These are phyloP conservation scores for Hansenula sp. DNA, from an alignment of 1,139 yeast species.

Conservation along the genomic window DNA sequence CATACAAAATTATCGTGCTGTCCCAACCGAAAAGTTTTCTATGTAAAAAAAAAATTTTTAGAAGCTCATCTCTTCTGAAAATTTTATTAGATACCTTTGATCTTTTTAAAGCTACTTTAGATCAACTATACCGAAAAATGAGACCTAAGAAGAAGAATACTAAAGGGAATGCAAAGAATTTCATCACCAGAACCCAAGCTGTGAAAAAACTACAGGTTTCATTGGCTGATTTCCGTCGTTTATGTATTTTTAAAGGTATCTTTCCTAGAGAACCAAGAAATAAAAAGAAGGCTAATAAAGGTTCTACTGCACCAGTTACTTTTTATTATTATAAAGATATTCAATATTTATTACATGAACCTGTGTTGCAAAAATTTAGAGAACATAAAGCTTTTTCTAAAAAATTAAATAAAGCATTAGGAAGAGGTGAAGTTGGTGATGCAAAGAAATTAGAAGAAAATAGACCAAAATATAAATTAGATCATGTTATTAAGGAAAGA, in stretches of 20 bases:
- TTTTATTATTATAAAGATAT: constrained; percentile 93
- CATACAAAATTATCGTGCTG: no score
- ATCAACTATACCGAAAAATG: not conserved
- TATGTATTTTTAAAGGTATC: constrained; percentile 95
- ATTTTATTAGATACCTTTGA: not conserved
- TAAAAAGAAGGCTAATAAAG: constrained; percentile 95
- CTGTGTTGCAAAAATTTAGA: constrained; percentile 85
- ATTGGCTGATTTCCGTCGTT: constrained; percentile 95
- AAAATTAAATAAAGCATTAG: constrained; percentile 84
- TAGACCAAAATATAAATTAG: constrained; percentile 82
- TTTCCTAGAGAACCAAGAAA: constrained; percentile 96
- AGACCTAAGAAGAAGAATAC: constrained; percentile 76
- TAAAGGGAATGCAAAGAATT: constrained; percentile 88
- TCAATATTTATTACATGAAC: constrained; percentile 93
- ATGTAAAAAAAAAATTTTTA: not conserved
- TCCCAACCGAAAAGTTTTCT: not conserved
- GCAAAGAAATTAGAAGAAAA: constrained; percentile 82
- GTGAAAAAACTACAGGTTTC: constrained; percentile 89
- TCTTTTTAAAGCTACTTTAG: not conserved
- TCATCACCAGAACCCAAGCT: constrained; percentile 93
- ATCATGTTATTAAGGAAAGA: constrained; percentile 88
- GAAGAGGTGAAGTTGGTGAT: constrained; percentile 85
- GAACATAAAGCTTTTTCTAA: constrained; percentile 94
- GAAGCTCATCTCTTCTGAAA: constrained; percentile 1
- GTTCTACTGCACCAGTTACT: constrained; percentile 93